Percentiles rank a stretch among this genome's conserved stretches.
Evolutionary conservation across 306 rosid genomes (phyloP).

Genomic region (Vigna angularis): DNA sequence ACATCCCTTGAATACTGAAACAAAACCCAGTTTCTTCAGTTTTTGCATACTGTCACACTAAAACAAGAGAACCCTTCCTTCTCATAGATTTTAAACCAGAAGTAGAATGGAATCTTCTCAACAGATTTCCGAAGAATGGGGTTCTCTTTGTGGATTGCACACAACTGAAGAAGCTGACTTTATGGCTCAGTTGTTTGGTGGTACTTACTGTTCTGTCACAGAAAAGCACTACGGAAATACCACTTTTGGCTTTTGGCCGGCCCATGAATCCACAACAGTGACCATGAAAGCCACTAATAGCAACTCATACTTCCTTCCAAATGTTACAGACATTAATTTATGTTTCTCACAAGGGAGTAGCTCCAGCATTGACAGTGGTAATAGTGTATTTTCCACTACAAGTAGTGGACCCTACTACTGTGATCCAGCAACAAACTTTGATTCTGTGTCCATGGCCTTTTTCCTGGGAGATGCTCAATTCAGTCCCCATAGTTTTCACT

Average conservation of each 20-base stretch:
- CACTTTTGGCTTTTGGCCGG: conserved; percentile 51
- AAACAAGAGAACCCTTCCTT: conserved; percentile 14
- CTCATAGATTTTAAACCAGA: background rate
- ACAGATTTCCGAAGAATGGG: conserved; percentile 67
- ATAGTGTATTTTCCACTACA: conserved; percentile 27
- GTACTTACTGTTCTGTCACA: conserved; percentile 29
- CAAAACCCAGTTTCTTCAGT: conserved; percentile 31
- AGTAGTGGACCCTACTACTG: conserved; percentile 41
- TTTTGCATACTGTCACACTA: conserved; percentile 22
- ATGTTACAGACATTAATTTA: conserved; percentile 45
- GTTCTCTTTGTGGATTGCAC: conserved; percentile 62
- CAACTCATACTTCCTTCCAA: conserved; percentile 55
- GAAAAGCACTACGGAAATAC: conserved; percentile 47
- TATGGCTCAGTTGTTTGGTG: conserved; percentile 64
- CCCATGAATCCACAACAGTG: conserved; percentile 45
- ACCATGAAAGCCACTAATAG: conserved; percentile 41
- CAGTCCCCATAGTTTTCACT: conserved; percentile 41
- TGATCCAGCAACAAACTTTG: conserved; percentile 45
- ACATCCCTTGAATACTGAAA: conserved; percentile 40
- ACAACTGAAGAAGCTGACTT: conserved; percentile 67
- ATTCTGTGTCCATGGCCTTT: conserved; percentile 41
- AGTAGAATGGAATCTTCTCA: conserved; percentile 61
- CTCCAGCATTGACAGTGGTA: conserved; percentile 27
- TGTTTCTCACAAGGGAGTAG: conserved; percentile 48
- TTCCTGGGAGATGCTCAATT: conserved; percentile 42